Conservation (phyloP, 139 green algal species). For the Diplosphaera chodatii region DNA sequence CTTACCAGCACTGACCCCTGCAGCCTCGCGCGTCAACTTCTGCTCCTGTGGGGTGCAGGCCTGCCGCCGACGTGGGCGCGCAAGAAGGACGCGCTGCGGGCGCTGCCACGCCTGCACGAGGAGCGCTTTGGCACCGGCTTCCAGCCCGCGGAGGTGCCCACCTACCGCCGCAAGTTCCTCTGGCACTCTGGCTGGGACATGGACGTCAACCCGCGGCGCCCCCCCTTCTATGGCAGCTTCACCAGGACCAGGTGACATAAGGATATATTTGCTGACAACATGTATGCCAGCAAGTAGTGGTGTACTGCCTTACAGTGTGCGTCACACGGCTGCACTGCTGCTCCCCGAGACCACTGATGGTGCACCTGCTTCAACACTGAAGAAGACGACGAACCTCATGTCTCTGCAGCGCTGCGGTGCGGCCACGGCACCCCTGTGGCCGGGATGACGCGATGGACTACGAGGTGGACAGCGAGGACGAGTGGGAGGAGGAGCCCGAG, state of each 20-base stretch:
- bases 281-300: no score
- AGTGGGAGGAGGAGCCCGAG: conserved; percentile 80
- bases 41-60: no score
- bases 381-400: no score
- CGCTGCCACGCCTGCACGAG: neutral
- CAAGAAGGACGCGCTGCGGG: conserved; percentile 2
- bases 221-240: conserved; percentile 55
- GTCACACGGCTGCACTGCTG: no score
- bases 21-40: no score
- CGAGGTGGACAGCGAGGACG: conserved; percentile 63
- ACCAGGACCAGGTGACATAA: conserved; percentile 31
- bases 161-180: conserved; percentile 56
- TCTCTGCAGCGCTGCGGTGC: no score
- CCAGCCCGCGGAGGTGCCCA: conserved; percentile 13
- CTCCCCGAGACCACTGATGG: no score
- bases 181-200: conserved; percentile 26
- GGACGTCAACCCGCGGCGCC: conserved; percentile 13
- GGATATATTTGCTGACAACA: no score
- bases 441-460: conserved; percentile 54
- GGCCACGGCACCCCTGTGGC: conserved; percentile 30
- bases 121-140: conserved; percentile 1
- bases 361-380: no score
- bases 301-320: no score
- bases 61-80: conserved; percentile 55
- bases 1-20: no score